Evolutionary conservation across 225 moss, liverwort and hornwort species (phyloP), one percentile per base, ranked within the genome.

Genomic region (Takakia lepidozioides): DNA sequence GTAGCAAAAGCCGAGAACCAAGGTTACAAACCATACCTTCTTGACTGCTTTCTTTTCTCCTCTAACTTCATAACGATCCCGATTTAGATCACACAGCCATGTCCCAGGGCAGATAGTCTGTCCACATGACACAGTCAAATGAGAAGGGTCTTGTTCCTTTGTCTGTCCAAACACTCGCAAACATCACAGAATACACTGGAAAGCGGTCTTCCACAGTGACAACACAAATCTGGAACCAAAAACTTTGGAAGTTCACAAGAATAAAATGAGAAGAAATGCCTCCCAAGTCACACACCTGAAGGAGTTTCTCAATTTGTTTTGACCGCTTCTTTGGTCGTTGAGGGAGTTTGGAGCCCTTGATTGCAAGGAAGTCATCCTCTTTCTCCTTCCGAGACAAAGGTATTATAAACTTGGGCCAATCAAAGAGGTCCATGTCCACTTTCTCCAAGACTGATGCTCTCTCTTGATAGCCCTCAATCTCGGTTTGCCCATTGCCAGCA

Each of bases 41-140:
- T 90, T 90, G 15, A 80, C 72, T 25, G 74, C 63, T 56, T 90
- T 95, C 71, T 95, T 95, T 63, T 90, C 95, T 55, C n/a, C n/a
- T n/a, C 86, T 72, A 15, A 95, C 90, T 85, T 95, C 87, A 45
- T 95, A 95, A 6, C 90, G 85, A 46, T 95, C 95, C 55, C 84
- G 78, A 20, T 84, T 73, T 26, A 90, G 29, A 10, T 90, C 90
- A 52, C 84, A 87, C 15, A 95, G 73, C 84, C 84, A 90, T 49
- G 79, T 82, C 49, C 95, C 95, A 22, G 95, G 86, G 57, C 84
- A 86, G 50, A 95, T 85, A 52, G 75, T 86, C 86, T 90, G 74
- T 51, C 36, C n/a, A 34, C 42, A 46, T 24, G n/a, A 5, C 28
- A 1, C 8, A 28, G n/a, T n/a, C n/a, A n/a, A n/a, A n/a, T n/a